Evolutionary conservation across 208 protist genomes (phyloP).

Genomic region (Kentomonas sorsogonicus): DNA sequence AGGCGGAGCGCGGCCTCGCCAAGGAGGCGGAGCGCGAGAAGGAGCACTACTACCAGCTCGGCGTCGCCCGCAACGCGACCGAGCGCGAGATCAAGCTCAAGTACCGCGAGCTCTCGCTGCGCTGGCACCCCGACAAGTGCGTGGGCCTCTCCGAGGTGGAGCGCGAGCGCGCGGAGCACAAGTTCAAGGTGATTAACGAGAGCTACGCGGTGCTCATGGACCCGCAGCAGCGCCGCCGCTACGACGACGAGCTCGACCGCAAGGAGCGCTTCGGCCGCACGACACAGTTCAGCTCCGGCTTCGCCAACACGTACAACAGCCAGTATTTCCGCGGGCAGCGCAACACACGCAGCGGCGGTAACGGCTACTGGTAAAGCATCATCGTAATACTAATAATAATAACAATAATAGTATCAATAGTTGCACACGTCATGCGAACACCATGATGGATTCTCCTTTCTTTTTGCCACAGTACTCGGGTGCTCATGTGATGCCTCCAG

Average conservation of each 20-base stretch:
- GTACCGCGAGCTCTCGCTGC: conserved; percentile 85
- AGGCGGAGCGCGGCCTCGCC: conserved; percentile 52
- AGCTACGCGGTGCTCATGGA: conserved; percentile 77
- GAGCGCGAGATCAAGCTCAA: conserved; percentile 82
- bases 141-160: conserved; percentile 56
- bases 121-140: conserved; percentile 90
- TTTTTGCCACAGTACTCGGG: too few species aligned
- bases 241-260: conserved; percentile 70
- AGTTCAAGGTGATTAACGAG: conserved; percentile 89
- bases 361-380: conserved; percentile 53
- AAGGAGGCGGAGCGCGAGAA: conserved; percentile 82
- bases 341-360: conserved; percentile 25
- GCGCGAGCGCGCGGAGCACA: conserved; percentile 72
- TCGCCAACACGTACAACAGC: conserved; percentile 14
- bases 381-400: too few species aligned
- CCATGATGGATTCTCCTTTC: too few species aligned
- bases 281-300: conserved; percentile 30
- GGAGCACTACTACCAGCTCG: conserved; percentile 87
- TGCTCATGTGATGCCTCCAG: too few species aligned
- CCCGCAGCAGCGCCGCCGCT: conserved; percentile 66
- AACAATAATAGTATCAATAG: too few species aligned
- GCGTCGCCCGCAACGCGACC: conserved; percentile 51
- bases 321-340: conserved; percentile 50
- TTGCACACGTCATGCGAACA: too few species aligned
- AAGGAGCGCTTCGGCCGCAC: conserved; percentile 37